Evolutionary conservation across 2,329 filamentous ascomycete genomes (phyloP).

Genomic region (Aspergillus sp.): DNA sequence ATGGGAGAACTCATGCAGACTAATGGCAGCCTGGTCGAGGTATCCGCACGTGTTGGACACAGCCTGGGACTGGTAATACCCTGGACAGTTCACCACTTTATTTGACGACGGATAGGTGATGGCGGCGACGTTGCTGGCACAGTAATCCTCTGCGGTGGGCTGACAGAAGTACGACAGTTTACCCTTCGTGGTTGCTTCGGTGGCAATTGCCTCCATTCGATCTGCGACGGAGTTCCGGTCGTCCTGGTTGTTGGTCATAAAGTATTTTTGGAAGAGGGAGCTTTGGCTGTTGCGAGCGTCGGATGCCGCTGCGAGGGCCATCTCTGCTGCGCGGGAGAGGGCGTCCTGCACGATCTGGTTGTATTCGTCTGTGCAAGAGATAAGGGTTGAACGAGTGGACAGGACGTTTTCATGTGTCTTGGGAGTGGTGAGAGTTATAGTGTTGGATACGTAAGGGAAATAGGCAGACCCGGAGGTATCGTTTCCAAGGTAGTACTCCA

Average conservation of each 20-base stretch:
- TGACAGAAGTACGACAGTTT: constrained; percentile 16
- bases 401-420: neutral
- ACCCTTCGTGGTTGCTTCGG: constrained; percentile 13
- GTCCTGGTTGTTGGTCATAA: constrained; percentile 11
- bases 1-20: constrained; percentile 17
- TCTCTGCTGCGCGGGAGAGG: constrained; percentile 11
- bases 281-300: constrained; percentile 11
- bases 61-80: constrained; percentile 12
- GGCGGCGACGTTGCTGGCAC: constrained; percentile 15
- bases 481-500: constrained; percentile 10
- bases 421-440: constrained; percentile 10
- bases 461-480: constrained; percentile 3
- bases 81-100: constrained; percentile 16
- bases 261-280: constrained; percentile 15
- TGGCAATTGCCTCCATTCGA: constrained; percentile 15
- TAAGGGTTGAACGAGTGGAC: constrained; percentile 9
- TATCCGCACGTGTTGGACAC: constrained; percentile 5
- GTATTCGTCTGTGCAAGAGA: constrained; percentile 11
- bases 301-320: constrained; percentile 12
- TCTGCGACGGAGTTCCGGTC: constrained; percentile 11
- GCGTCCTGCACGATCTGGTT: constrained; percentile 7
- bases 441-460: constrained; percentile 12
- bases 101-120: constrained; percentile 14
- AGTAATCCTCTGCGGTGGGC: constrained; percentile 11
- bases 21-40: constrained; percentile 5